Base-by-base conservation (phyloP, 768 basidiomycete species). In the Termitomyces sp. region DNA sequence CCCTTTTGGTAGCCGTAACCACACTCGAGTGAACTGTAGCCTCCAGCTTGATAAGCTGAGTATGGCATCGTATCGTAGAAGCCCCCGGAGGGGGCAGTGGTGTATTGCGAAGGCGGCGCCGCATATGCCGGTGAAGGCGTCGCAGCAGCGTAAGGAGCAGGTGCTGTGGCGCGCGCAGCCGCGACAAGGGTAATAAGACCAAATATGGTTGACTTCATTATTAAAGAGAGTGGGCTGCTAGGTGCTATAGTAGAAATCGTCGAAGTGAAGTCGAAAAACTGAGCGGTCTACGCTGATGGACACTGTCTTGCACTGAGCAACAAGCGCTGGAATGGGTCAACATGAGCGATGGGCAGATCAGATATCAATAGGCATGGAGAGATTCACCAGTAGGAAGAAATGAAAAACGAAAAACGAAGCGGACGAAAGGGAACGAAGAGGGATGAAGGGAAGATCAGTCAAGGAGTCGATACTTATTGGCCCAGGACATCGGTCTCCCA, bases 271-370 rank as follows among this genome's bases (percentile, higher is more conserved):
- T 69, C 73, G 69, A 70, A 69, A 70, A 67, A 69, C 72, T 58
- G 67, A 84, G 86, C 86, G 86, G 75, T 89, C 85, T 82, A 88
- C 86, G 86, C 86, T 83, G 72, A 71, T 72, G 71, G 69, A 69
- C 69, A 82, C 84, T 85, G 85, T 79, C 86, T 87, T 76, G 84
- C 83, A 87, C 64, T 68, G 57, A 69, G 72, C 72, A 70, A 70
- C 77, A 79, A 77, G 78, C 74, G 75, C 75, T 75, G 73, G 77
- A 45, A 34, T 48, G 48, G n/a, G 34, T 38, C 45, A 53, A 27
- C 32, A 23, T 53, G 45, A 40, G 53, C 19, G 5, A 29, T 23
- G 53, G 14, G 41, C 8, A 19, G 34, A 5, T n/a, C n/a, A n/a
- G n/a, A n/a, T n/a, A n/a, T n/a, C n/a, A n/a, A n/a, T 19, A n/a